Percentiles rank a stretch among this genome's conserved stretches.
phyloP scores from a whole-genome alignment of 768 basidiomycete genomes.

The Udeniomyces megalosporus region DNA sequence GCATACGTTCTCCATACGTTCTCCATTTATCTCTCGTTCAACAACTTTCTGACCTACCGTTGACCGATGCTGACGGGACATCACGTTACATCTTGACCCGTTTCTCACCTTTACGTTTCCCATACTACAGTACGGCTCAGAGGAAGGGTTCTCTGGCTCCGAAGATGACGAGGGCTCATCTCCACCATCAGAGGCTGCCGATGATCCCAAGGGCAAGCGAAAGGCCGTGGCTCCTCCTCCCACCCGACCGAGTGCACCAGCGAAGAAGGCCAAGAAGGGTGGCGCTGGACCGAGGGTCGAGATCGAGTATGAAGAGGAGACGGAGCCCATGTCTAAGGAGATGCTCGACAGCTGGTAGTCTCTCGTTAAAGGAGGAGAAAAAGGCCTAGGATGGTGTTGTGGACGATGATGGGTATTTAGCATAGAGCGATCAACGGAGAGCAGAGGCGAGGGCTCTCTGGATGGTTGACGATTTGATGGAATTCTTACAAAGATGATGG shows the following conservation, averaged over 20 bases:
- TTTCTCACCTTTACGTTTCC: too few species aligned
- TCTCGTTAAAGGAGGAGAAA: too few species aligned
- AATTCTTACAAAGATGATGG: too few species aligned
- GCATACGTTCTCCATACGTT: background rate
- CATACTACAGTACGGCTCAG: constrained; percentile 23
- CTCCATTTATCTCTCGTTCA: constrained; percentile 5
- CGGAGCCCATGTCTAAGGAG: constrained; percentile 38
- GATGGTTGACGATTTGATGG: too few species aligned
- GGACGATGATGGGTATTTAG: too few species aligned
- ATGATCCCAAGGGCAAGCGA: constrained; percentile 48
- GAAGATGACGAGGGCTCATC: constrained; percentile 30
- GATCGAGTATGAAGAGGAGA: constrained; percentile 68
- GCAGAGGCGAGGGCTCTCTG: too few species aligned
- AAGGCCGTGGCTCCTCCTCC: constrained; percentile 37
- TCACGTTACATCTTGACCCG: too few species aligned
- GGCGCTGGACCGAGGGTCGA: constrained; percentile 71
- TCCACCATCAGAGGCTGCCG: constrained; percentile 28
- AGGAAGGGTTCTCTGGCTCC: constrained; percentile 25
- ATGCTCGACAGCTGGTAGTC: constrained; percentile 30
- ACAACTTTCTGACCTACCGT: too few species aligned
- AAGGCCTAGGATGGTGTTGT: too few species aligned
- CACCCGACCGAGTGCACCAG: constrained; percentile 31
- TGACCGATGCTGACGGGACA: too few species aligned
- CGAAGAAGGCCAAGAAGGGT: constrained; percentile 40
- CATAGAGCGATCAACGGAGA: too few species aligned